Evolutionary conservation across 2,329 filamentous ascomycete genomes (phyloP).

Genomic region (Cordyceps tenuipes): DNA sequence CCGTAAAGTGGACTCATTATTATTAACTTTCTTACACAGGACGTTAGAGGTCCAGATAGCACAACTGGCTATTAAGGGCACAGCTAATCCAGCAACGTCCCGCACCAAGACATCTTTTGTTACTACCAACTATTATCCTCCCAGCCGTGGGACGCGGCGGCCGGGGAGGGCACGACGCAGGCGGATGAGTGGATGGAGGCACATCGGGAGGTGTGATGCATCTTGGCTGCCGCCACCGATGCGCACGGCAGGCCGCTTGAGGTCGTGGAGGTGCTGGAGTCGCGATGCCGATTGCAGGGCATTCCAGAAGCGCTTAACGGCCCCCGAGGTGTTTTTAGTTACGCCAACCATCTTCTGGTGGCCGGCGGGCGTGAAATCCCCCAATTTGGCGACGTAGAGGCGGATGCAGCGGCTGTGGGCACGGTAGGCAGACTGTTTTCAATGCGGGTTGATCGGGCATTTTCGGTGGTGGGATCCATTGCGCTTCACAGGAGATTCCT

Average conservation of each 20-base stretch:
- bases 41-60: too few species aligned
- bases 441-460: background rate
- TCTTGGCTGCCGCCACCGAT: background rate
- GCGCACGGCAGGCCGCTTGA: background rate
- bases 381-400: constrained; percentile 3
- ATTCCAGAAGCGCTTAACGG: background rate
- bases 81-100: too few species aligned
- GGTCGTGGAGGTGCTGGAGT: constrained; percentile 1
- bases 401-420: constrained; percentile 1
- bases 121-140: too few species aligned
- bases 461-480: constrained; percentile 9
- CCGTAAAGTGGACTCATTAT: too few species aligned
- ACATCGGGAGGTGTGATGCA: background rate
- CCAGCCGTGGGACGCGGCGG: background rate
- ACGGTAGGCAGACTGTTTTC: background rate
- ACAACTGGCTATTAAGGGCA: too few species aligned
- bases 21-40: too few species aligned
- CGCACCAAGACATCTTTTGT: too few species aligned
- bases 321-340: background rate
- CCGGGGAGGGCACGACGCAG: background rate
- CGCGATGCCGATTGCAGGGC: background rate
- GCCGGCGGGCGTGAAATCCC: constrained; percentile 5
- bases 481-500: constrained; percentile 6
- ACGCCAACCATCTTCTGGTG: constrained; percentile 6
- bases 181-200: background rate